Evolutionary conservation across 257 asterid species (phyloP).

Genomic region (Plantago major): DNA sequence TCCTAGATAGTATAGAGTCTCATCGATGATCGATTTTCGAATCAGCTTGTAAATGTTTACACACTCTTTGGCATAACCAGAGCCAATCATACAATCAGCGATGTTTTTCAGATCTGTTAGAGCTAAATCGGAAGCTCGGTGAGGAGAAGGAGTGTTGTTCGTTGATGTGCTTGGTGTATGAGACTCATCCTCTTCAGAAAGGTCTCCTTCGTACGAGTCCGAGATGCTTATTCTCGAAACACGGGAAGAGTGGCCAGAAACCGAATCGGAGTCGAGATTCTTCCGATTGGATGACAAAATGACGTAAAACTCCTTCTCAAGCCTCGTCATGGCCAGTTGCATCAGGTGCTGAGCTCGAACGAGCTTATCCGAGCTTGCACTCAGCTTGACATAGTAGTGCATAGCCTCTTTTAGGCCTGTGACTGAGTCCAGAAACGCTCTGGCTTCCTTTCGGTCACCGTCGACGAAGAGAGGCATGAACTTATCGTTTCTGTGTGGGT

Average conservation of each 20-base stretch:
- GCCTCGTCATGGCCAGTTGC: slow-evolving; percentile 58
- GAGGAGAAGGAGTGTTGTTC: slow-evolving; percentile 30
- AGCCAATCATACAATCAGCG: slow-evolving; percentile 67
- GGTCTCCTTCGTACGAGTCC: slow-evolving; percentile 35
- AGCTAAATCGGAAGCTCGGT: slow-evolving; percentile 32
- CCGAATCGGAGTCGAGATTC: slow-evolving; percentile 52
- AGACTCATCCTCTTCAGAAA: slow-evolving; percentile 35
- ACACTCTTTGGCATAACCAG: slow-evolving; percentile 72
- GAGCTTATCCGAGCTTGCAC: slow-evolving; percentile 37
- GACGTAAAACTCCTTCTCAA: slow-evolving; percentile 59
- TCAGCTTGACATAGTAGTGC: slow-evolving; percentile 40
- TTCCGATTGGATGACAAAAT: slow-evolving; percentile 41
- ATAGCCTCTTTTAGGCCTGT: slow-evolving; percentile 41
- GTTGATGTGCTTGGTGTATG: slow-evolving; percentile 23
- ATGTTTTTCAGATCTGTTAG: slow-evolving; percentile 50
- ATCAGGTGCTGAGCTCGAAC: slow-evolving; percentile 57
- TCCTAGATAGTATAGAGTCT: slow-evolving; percentile 60
- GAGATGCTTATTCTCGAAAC: slow-evolving; percentile 35
- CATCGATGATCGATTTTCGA: slow-evolving; percentile 69
- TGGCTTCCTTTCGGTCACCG: slow-evolving; percentile 32
- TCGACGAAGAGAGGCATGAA: slow-evolving; percentile 35
- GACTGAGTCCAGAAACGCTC: slow-evolving; percentile 40
- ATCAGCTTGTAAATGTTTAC: slow-evolving; percentile 46
- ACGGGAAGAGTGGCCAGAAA: slow-evolving; percentile 31
- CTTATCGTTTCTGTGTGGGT: slow-evolving; percentile 17